Evolutionary conservation across 73 alveolate species (phyloP), one percentile per base, ranked within the genome.

Genomic region (Breviolum minutum): DNA sequence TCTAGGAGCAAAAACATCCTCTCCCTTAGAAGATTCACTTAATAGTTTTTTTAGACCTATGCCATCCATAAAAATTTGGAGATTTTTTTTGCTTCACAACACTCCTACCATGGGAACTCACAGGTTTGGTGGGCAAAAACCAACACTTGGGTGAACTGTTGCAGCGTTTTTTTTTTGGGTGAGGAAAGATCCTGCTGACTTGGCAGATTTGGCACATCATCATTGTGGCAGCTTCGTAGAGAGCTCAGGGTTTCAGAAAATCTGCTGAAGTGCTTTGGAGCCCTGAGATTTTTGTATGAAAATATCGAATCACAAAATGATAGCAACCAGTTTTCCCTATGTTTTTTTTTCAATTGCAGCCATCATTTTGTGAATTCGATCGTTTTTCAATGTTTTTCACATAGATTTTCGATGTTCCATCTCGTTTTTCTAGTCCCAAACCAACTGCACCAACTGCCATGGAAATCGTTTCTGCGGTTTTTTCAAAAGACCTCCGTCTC

Each of bases 181-280:
- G 81, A 92, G 98, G 98, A 92, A 92, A 74, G 98, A 92, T 68
- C 98, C 98, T 24, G 98, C 98, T 0, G 98, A 92, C 79, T 66
- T 92, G 30, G 89, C 98, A 2, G 98, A 92, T 32, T 92, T 92
- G 66, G 98, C 98, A 16, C 98, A 92, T 80, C 98, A 92, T 68
- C 98, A 92, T 69, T 92, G 98, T 22, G 98, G 98, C 1, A 92
- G 98, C 90, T 92, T 92, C 17, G 98, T 22, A 3, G 54, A 40
- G 54, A 40, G 54, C 54, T 40, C 54, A 40, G 54, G 54, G 54
- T 40, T 40, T 40, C 3, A 0, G 54, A 40, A 40, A 40, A 40
- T 40, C 3, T 2, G 54, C 54, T 40, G 5, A 0, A 40, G 54
- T 0, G 54, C 54, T 40, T 40, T 40, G 54, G 54, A 40, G 54